A percentile compares a stretch with the other conserved stretches of the same genome.
Evolutionary conservation across 495 filamentous ascomycete genomes (phyloP).

Genomic region (Friedmanniomyces simplex): DNA sequence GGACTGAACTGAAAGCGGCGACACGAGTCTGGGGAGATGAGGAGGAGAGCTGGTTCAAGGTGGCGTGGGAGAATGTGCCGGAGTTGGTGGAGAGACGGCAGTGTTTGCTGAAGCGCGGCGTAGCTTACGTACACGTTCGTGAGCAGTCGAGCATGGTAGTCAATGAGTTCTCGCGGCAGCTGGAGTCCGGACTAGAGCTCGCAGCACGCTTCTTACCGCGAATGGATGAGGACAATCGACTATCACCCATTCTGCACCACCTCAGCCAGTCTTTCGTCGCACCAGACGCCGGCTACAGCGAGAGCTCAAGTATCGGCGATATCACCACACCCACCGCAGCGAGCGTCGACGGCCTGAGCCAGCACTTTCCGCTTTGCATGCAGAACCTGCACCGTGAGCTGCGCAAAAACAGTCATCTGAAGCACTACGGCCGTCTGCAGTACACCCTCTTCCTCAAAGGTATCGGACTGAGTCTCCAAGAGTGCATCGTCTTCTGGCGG

Average conservation of each 20-base stretch:
- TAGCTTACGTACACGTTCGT: conserved; percentile 80
- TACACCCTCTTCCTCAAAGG: conserved; percentile 98
- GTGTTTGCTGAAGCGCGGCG: conserved; percentile 68
- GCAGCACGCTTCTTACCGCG: conserved; percentile 83
- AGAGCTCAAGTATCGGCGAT: conserved; percentile 39
- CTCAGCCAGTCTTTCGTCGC: conserved; percentile 86
- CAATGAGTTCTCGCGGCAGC: conserved; percentile 64
- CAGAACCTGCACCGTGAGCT: conserved; percentile 73
- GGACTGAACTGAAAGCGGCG: conserved; percentile 43
- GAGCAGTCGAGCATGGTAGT: conserved; percentile 83
- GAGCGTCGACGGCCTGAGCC: conserved; percentile 69
- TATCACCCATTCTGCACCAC: conserved; percentile 87
- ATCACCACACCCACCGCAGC: conserved; percentile 68
- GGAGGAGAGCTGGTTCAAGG: conserved; percentile 78
- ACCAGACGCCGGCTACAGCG: conserved; percentile 68
- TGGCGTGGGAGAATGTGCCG: conserved; percentile 86
- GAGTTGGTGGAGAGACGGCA: conserved; percentile 74
- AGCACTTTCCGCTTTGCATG: conserved; percentile 95
- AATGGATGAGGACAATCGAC: conserved; percentile 91
- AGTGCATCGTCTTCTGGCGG: conserved; percentile 93
- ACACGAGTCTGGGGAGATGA: conserved; percentile 38
- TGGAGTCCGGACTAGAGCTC: conserved; percentile 75
- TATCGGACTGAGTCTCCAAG: conserved; percentile 81
- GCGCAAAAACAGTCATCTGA: conserved; percentile 75
- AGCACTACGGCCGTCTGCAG: conserved; percentile 88